Base-by-base conservation (phyloP, 2,329 filamentous ascomycete species). In the Colletotrichum karsti region DNA sequence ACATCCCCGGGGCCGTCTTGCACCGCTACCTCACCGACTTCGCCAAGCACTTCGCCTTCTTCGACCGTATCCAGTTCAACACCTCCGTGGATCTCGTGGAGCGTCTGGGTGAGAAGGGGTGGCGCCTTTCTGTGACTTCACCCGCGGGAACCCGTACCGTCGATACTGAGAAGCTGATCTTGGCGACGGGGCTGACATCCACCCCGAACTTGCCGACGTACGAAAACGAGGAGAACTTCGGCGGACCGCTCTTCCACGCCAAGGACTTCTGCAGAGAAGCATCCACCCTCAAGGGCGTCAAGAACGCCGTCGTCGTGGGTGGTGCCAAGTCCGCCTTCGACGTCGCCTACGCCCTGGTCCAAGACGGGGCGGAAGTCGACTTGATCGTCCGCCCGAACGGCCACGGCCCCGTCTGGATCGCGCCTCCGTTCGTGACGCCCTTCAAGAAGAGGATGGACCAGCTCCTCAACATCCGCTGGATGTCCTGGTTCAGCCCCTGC, bases 401-500 rank as follows among this genome's bases (percentile, higher is more conserved):
- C 1, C 82, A 84, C 41, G 88, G 88, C 0, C 88, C 89, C 0
- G 80, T 83, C 0, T 90, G 79, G 80, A 81, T 91, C 71, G 77
- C 85, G 1, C 85, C 86, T 1, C 76, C 84, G 0, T 87, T 87
- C 62, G 88, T 92, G 15, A 91, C 89, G 0, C 89, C 89, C 0
- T 74, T 91, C 48, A 88, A 88, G 74, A 84, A 82, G 50, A 85
- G 85, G 77, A 78, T 92, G 0, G 90, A 92, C 73, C 86, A 88
- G 70, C 79, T 92, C 0, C 58, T 76, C 0, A 86, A 73, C 24
- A 73, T 86, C 0, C 85, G 91, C 0, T 84, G 89, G 69, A 78
- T 92, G 70, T 88, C 86, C 0, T 92, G 88, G 86, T 86, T 93
- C 74, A 88, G 84, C 20, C 90, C 91, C 0, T 92, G 90, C 70